Evolutionary conservation across 129 eudicot genomes (phyloP).

Genomic region (Chrysanthemum lavandulifolium): DNA sequence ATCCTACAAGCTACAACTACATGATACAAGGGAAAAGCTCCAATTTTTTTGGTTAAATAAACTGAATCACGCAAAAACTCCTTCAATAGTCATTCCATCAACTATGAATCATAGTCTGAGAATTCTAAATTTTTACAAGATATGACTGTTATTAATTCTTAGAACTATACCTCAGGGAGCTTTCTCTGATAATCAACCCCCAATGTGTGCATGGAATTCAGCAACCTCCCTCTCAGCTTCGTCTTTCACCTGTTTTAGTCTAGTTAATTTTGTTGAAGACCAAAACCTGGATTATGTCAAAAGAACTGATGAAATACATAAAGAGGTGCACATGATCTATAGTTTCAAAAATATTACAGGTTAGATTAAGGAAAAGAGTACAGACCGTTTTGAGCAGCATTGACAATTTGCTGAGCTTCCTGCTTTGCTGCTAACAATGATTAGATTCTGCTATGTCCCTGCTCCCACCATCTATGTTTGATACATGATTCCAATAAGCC

Average conservation of each 20-base stretch:
- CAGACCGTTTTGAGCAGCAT: slow-evolving; percentile 70
- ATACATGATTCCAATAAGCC: slow-evolving; percentile 12
- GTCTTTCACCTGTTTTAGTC: slow-evolving; percentile 80
- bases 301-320: slow-evolving; percentile 1
- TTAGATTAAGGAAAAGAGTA: slow-evolving; percentile 14
- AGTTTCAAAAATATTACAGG: neutral
- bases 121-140: neutral
- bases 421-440: slow-evolving; percentile 24
- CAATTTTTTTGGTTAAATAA: neutral
- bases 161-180: slow-evolving; percentile 58
- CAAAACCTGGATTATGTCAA: slow-evolving; percentile 8
- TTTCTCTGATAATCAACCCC: slow-evolving; percentile 77
- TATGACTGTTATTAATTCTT: neutral
- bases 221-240: slow-evolving; percentile 86
- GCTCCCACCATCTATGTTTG: slow-evolving; percentile 53
- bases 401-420: slow-evolving; percentile 89
- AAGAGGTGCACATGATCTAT: neutral
- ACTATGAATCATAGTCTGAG: neutral
- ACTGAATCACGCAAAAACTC: neutral
- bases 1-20: neutral
- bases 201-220: slow-evolving; percentile 80
- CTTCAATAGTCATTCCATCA: neutral
- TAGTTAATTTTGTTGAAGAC: slow-evolving; percentile 66
- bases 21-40: neutral
- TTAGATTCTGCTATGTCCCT: slow-evolving; percentile 77